Percentiles rank a stretch among this genome's conserved stretches.
These are phyloP conservation scores for Tetrastigma voinierianum DNA, from an alignment of 164 flowering plant genomes.

Conservation along the genomic window DNA sequence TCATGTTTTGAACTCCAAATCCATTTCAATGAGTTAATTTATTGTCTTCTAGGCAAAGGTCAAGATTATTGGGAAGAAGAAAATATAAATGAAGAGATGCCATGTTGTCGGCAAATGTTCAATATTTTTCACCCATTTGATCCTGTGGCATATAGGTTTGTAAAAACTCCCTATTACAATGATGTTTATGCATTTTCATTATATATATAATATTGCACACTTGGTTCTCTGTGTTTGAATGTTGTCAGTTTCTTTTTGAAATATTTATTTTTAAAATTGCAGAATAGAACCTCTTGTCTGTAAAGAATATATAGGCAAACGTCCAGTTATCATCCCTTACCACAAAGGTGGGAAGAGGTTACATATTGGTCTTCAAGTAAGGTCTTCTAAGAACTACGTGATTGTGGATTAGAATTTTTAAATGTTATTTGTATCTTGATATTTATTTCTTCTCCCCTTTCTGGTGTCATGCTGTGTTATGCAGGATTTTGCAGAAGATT, in stretches of 20 bases:
- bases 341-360: conserved; percentile 95
- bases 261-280: conserved; percentile 18
- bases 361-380: conserved; percentile 88
- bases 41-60: conserved; percentile 61
- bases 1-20: background rate
- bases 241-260: too few relatives aligned
- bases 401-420: background rate
- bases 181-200: too few relatives aligned
- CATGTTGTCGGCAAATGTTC: conserved; percentile 84
- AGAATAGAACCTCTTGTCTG: conserved; percentile 95
- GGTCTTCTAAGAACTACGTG: conserved; percentile 3
- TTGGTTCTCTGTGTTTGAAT: background rate
- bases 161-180: background rate
- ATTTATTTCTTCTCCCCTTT: too few relatives aligned
- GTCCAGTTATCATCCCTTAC: conserved; percentile 89
- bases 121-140: conserved; percentile 99
- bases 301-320: conserved; percentile 62
- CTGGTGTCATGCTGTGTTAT: conserved; percentile 16
- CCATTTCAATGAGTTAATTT: background rate
- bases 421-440: background rate
- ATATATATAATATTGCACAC: background rate
- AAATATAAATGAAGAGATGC: conserved; percentile 84
- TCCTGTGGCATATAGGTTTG: conserved; percentile 96
- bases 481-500: conserved; percentile 85
- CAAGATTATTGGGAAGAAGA: conserved; percentile 85